Base-by-base conservation (phyloP, 176 grass and related monocot genomes). In the Chrysopogon serrulatus region DNA sequence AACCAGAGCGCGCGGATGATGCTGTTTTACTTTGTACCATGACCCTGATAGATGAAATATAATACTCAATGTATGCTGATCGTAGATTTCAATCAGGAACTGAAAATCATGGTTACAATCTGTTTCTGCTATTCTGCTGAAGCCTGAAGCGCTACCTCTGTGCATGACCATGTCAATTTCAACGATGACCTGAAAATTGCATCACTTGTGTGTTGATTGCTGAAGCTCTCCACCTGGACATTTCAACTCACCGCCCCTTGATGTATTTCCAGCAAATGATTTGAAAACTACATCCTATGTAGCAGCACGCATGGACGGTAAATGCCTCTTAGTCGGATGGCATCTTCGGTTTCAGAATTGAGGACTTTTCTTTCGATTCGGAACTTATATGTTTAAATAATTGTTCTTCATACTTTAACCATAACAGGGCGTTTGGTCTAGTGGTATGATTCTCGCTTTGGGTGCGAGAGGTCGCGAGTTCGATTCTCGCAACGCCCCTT, bases 391-490 rank as follows among this genome's bases (percentile, higher is more conserved):
- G n/a, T n/a, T n/a, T n/a, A n/a, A n/a, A n/a, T n/a, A n/a, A n/a
- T n/a, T n/a, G n/a, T n/a, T n/a, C n/a, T n/a, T n/a, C n/a, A n/a
- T n/a, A n/a, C n/a, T n/a, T n/a, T 18, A 3, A 19, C 0, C 18
- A n/a, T 3, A 68, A 18, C 6, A 85, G 92, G 92, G 90, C 90
- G 94, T 94, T 97, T 97, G 95, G 90, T 97, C 95, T 91, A 97
- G 92, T 97, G 95, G 90, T 94, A 94, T 98, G 92, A 94, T 98
- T 98, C 90, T 98, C 90, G 95, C 95, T 98, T 94, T 94, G 95
- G 96, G 93, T 96, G 93, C 93, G 96, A 96, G 96, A 96, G 90
- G 86, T 94, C 90, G 83, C 88, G 88, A 92, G 86, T 97, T 97
- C 86, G 86, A 94, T 97, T 94, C 92, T 94, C 92, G 95, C 90